phyloP scores from a whole-genome alignment of 2,329 filamentous ascomycete species.

The Microthyrium microscopicum region DNA sequence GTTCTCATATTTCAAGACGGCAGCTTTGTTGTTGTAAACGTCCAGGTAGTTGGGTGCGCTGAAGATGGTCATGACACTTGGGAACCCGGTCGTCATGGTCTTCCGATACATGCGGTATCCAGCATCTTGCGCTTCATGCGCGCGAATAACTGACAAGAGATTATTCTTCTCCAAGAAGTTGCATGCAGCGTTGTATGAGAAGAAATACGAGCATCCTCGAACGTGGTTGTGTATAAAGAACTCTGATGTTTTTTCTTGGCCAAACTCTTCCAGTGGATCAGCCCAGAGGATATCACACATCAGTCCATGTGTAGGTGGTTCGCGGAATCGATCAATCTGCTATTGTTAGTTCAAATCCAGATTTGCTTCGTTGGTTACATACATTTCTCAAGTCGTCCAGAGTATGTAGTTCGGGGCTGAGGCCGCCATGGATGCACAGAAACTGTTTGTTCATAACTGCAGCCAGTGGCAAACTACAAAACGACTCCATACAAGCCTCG shows the following conservation, averaged over 20 bases:
- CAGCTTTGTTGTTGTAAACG: slow-evolving; percentile 99
- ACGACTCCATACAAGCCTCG: slow-evolving; percentile 96
- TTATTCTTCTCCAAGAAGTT: slow-evolving; percentile 99
- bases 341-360: no score
- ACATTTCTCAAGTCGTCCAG: slow-evolving; percentile 85
- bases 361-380: slow-evolving; percentile 20
- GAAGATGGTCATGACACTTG: slow-evolving; percentile 99
- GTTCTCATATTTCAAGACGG: slow-evolving; percentile 97
- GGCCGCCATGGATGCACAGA: slow-evolving; percentile 88
- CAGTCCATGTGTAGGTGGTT: slow-evolving; percentile 89
- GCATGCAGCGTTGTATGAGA: slow-evolving; percentile 93
- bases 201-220: slow-evolving; percentile 97
- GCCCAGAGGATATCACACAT: slow-evolving; percentile 99
- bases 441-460: slow-evolving; percentile 99
- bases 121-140: slow-evolving; percentile 95
- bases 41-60: slow-evolving; percentile 97
- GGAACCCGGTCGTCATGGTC: slow-evolving; percentile 93
- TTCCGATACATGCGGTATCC: slow-evolving; percentile 99
- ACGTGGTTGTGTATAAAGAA: slow-evolving; percentile 98
- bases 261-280: slow-evolving; percentile 93
- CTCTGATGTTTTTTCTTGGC: slow-evolving; percentile 94
- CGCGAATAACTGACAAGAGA: slow-evolving; percentile 86
- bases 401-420: slow-evolving; percentile 91
- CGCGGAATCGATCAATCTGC: slow-evolving; percentile 91
- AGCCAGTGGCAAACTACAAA: slow-evolving; percentile 82